Evolutionary conservation across 345 rosid species (phyloP), one percentile per base, ranked within the genome.

Genomic region (Pseudoturritis turrita): DNA sequence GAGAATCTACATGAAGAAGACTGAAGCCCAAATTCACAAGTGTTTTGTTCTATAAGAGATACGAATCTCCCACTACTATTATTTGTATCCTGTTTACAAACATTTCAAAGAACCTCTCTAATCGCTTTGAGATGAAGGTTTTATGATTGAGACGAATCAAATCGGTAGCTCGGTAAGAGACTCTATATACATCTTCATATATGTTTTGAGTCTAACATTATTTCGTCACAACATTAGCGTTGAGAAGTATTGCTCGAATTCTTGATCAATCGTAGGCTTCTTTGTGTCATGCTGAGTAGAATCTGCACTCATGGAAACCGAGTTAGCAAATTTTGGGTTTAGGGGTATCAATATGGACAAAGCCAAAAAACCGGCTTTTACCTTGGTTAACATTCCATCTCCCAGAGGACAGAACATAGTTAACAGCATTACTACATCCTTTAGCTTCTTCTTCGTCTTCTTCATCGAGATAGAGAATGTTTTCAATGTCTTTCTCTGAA

Each of bases 251-350:
- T 86, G 84, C 83, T 94, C 97, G 29, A 91, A 91, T 72, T 94
- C 98, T 82, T 85, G 89, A 84, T 94, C 98, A 68, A 91, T 94
- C 8, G 95, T 94, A 4, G 91, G 97, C 72, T 85, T 89, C 71
- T 86, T 78, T 21, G 47, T 23, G 18, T 9, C 70, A 35, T 69
- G 37, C 70, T n/a, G 70, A 53, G 78, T 35, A 46, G 79, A 76
- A 44, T 82, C 96, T 93, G 88, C 83, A 82, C 44, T 51, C 43
- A 76, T 49, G 19, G 3, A 54, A 55, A 41, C 53, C 22, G 43
- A 17, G 11, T 28, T 65, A 56, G n/a, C 10, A 6, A 52, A 7
- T 23, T 51, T 14, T 17, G 46, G 28, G 51, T 28, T 64, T n/a
- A 44, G 40, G 40, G 11, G 4, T 56, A 73, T 25, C 28, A 25